These are phyloP conservation scores for Bryum argenteum DNA, from an alignment of 225 moss, liverwort and hornwort genomes.

Conservation along the genomic window DNA sequence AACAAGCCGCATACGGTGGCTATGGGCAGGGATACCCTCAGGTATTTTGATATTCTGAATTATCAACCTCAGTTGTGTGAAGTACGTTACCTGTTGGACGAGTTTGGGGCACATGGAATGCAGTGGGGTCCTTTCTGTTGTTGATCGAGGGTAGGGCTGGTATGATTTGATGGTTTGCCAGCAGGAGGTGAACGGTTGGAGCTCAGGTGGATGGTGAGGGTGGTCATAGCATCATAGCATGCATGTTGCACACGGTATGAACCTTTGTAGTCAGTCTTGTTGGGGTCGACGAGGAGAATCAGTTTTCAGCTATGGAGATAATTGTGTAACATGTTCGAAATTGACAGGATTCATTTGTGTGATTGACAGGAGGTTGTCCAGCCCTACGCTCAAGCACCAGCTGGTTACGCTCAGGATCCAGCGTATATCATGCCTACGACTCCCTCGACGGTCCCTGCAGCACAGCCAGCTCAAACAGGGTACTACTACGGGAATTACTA, in stretches of 20 bases:
- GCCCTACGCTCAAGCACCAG: slow-evolving; percentile 55
- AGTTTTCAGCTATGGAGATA: not conserved
- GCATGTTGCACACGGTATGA: slow-evolving; percentile 88
- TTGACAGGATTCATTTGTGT: not conserved
- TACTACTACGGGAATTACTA: slow-evolving; percentile 75
- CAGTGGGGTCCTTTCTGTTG: slow-evolving; percentile 20
- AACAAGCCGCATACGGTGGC: slow-evolving; percentile 86
- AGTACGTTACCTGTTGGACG: slow-evolving; percentile 14
- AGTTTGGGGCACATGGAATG: slow-evolving; percentile 23
- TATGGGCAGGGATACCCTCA: slow-evolving; percentile 94
- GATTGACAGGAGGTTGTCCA: slow-evolving; percentile 43
- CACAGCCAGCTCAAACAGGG: slow-evolving; percentile 54
- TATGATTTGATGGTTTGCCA: slow-evolving; percentile 64
- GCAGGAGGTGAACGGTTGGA: slow-evolving; percentile 99
- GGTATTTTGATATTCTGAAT: slow-evolving; percentile 44
- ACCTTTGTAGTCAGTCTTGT: slow-evolving; percentile 52
- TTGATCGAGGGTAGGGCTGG: slow-evolving; percentile 67
- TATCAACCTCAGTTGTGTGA: not conserved
- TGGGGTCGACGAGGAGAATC: slow-evolving; percentile 2
- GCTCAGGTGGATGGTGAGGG: slow-evolving; percentile 99
- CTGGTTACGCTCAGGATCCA: slow-evolving; percentile 61
- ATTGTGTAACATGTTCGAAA: not conserved
- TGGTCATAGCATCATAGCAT: slow-evolving; percentile 79
- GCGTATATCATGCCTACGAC: slow-evolving; percentile 55
- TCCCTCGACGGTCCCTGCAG: slow-evolving; percentile 47